These are phyloP conservation scores for Apodospora peruviana DNA, from an alignment of 495 filamentous ascomycete genomes.

Conservation along the genomic window DNA sequence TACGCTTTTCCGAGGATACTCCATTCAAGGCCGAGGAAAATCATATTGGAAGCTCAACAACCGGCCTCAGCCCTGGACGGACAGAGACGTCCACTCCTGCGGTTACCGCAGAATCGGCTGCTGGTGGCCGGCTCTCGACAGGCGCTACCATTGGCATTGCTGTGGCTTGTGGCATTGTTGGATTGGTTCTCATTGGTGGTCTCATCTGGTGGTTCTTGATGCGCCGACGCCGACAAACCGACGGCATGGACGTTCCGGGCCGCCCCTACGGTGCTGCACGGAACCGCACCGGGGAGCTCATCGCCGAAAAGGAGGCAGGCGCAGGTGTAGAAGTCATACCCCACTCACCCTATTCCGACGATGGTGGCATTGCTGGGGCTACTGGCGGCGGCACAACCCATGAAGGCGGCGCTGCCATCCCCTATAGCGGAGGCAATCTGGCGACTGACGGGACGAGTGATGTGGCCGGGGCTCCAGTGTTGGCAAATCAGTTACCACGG, in stretches of 20 bases:
- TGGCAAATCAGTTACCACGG: slow-evolving; percentile 1
- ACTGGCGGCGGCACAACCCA: slow-evolving; percentile 1
- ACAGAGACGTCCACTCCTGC: too few relatives aligned
- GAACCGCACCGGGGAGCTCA: slow-evolving; percentile 26
- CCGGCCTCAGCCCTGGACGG: too few relatives aligned
- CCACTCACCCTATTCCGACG: slow-evolving; percentile 34
- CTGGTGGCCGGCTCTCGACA: slow-evolving; percentile 23
- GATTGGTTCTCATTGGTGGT: slow-evolving; percentile 25
- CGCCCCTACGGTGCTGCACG: slow-evolving; percentile 16
- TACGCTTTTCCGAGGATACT: background rate
- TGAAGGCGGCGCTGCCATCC: slow-evolving; percentile 3
- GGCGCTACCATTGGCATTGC: slow-evolving; percentile 40
- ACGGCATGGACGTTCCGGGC: slow-evolving; percentile 4
- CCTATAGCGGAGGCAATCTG: background rate
- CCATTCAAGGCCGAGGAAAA: background rate
- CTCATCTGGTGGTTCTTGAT: slow-evolving; percentile 30
- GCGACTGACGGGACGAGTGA: background rate
- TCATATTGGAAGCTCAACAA: background rate
- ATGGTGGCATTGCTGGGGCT: slow-evolving; percentile 12
- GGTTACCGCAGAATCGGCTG: too few relatives aligned
- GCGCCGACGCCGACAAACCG: slow-evolving; percentile 21
- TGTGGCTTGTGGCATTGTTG: slow-evolving; percentile 29
- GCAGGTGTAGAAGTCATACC: slow-evolving; percentile 26
- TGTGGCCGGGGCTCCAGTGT: slow-evolving; percentile 1
- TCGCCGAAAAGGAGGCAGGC: slow-evolving; percentile 36